Conservation (phyloP, 2,329 filamentous ascomycete genomes). For the Calonectria leucothoes region DNA sequence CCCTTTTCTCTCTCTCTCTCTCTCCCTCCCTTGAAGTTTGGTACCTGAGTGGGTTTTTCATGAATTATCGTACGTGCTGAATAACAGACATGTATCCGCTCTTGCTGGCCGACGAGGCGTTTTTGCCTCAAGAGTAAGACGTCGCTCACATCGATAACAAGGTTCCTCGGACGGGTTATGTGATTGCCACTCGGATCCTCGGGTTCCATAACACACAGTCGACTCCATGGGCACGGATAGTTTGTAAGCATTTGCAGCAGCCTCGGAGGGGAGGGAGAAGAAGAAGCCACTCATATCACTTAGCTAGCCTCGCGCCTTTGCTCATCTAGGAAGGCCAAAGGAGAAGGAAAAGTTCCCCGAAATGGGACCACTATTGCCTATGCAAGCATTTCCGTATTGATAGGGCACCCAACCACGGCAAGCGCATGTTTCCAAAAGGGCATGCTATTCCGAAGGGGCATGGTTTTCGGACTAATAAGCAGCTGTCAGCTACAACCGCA, state of each 20-base stretch:
- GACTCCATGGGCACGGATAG: neutral
- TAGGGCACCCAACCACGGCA: neutral
- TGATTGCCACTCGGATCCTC: neutral
- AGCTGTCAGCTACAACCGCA: neutral
- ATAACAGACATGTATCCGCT: neutral
- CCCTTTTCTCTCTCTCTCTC: too few relatives aligned
- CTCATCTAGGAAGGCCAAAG: neutral
- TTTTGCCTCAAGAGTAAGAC: neutral
- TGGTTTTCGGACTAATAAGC: neutral
- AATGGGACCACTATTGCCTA: neutral
- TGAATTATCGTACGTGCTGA: neutral
- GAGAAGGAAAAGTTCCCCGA: neutral
- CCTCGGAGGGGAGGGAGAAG: too few relatives aligned
- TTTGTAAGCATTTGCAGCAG: neutral
- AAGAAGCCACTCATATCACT: neutral
- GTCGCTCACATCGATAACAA: neutral
- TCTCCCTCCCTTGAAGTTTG: too few relatives aligned
- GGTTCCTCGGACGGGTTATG: neutral
- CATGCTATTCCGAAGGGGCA: neutral
- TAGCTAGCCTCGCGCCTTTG: neutral
- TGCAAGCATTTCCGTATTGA: neutral
- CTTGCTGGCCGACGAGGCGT: neutral
- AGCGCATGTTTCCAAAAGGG: neutral
- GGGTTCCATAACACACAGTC: neutral
- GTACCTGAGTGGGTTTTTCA: neutral